Evolutionary conservation across 2,329 filamentous ascomycete species (phyloP).

Genomic region (Penicillium paneum): DNA sequence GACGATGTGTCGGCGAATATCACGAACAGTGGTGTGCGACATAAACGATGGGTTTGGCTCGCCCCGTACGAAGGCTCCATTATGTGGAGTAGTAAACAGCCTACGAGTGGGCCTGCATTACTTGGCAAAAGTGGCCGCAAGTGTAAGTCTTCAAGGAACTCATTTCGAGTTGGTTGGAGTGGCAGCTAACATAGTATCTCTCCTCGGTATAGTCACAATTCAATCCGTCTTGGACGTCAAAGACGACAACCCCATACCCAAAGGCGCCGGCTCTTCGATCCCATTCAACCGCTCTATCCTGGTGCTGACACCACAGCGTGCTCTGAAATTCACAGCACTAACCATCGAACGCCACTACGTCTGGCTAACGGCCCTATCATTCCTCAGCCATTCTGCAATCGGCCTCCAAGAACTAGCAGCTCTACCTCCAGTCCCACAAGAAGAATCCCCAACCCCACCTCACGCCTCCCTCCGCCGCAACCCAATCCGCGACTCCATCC

Average conservation of each 20-base stretch:
- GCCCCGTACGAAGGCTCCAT: slow-evolving; percentile 94
- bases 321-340: slow-evolving; percentile 88
- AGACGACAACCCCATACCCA: slow-evolving; percentile 83
- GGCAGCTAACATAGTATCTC: slow-evolving; percentile 10
- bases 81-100: slow-evolving; percentile 98
- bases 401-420: slow-evolving; percentile 70
- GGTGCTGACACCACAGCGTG: slow-evolving; percentile 87
- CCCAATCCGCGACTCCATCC: slow-evolving; percentile 81
- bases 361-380: slow-evolving; percentile 92
- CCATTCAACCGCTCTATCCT: slow-evolving; percentile 92
- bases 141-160: slow-evolving; percentile 58
- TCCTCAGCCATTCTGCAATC: slow-evolving; percentile 85
- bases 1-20: slow-evolving; percentile 70
- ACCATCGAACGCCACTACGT: slow-evolving; percentile 84
- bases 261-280: slow-evolving; percentile 52
- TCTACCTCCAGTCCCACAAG: slow-evolving; percentile 52
- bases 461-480: slow-evolving; percentile 50
- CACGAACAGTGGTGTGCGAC: slow-evolving; percentile 63
- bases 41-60: slow-evolving; percentile 98
- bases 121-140: slow-evolving; percentile 94
- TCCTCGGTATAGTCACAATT: slow-evolving; percentile 65
- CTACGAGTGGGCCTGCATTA: slow-evolving; percentile 78
- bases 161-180: neutral
- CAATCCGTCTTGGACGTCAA: slow-evolving; percentile 97
- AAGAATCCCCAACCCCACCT: slow-evolving; percentile 44